A percentile compares a stretch with the other conserved stretches of the same genome.
Evolutionary conservation across 2,329 filamentous ascomycete genomes (phyloP).

Genomic region (Microsporum canis): DNA sequence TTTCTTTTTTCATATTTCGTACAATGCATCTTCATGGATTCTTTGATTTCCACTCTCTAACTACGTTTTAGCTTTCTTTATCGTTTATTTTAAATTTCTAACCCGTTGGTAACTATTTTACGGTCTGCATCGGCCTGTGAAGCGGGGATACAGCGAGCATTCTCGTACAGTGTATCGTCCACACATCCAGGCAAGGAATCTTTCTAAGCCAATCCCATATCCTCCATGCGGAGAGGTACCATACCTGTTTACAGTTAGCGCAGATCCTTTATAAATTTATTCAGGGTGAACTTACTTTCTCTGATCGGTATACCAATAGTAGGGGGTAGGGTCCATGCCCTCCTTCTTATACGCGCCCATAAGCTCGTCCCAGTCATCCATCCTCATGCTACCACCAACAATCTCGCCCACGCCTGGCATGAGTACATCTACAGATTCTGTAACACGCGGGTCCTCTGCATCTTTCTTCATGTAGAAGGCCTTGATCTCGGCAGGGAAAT

Average conservation of each 20-base stretch:
- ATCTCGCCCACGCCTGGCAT: conserved; percentile 97
- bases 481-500: conserved; percentile 97
- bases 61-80: background rate
- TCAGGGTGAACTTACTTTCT: conserved; percentile 56
- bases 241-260: conserved; percentile 46
- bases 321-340: conserved; percentile 69
- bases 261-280: conserved; percentile 7
- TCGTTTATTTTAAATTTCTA: background rate
- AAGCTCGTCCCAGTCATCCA: conserved; percentile 80
- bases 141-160: conserved; percentile 42
- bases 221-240: conserved; percentile 86
- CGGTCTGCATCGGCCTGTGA: conserved; percentile 41
- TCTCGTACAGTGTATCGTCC: conserved; percentile 55
- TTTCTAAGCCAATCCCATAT: conserved; percentile 84
- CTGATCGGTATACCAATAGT: conserved; percentile 99
- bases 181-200: conserved; percentile 59
- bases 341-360: conserved; percentile 80
- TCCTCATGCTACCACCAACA: conserved; percentile 92
- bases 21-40: background rate
- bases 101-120: conserved; percentile 16
- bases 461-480: conserved; percentile 99
- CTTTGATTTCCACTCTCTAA: background rate
- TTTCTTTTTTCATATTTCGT: background rate
- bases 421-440: conserved; percentile 76
- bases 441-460: conserved; percentile 64